Evolutionary conservation across 495 filamentous ascomycete genomes (phyloP), one percentile per base, ranked within the genome.

Genomic region (Penicillium cataractarum): DNA sequence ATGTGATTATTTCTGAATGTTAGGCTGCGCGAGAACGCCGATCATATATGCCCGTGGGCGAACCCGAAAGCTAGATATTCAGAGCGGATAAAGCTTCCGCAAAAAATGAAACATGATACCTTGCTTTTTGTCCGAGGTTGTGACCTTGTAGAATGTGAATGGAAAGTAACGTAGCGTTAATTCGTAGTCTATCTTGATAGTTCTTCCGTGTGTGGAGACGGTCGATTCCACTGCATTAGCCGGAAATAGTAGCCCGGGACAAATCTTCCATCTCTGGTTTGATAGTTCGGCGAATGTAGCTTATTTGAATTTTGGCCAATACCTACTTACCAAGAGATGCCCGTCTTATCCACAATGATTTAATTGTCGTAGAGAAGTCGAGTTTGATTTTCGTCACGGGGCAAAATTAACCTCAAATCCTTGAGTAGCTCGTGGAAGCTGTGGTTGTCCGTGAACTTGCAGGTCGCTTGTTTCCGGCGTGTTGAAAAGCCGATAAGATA

Each of bases 1-100:
- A 46, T 5, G 8, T 21, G 19, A 17, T 46, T 6, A 3, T 24
- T 46, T 24, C n/a, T 21, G n/a, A 22, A 12, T 13, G 52, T 24
- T 50, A 81, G 79, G 76, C 76, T 54, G 78, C 76, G 44, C 67
- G 76, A 59, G 79, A 80, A 62, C 73, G 79, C 60, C 74, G 78
- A 60, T 76, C 75, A 33, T 81, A 81, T 58, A 77, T 79, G 4
- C 79, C 79, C 40, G 74, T 81, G 57, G 70, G 74, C 19, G 73
- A 75, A 55, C n/a, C 60, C 13, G 70, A 72, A 32, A 60, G 46
- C 21, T 70, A 40, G 65, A 55, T 33, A 31, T 10, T 44, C 19
- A 8, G 40, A 19, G 24, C 13, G 42, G 42, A 46, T 46, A 24
- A 22, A 24, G 42, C 19, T 46, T 46, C 42, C 42, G 42, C 9